Evolutionary conservation across 345 rosid species (phyloP), one percentile per base, ranked within the genome.

Genomic region (Bruguiera sexangula): DNA sequence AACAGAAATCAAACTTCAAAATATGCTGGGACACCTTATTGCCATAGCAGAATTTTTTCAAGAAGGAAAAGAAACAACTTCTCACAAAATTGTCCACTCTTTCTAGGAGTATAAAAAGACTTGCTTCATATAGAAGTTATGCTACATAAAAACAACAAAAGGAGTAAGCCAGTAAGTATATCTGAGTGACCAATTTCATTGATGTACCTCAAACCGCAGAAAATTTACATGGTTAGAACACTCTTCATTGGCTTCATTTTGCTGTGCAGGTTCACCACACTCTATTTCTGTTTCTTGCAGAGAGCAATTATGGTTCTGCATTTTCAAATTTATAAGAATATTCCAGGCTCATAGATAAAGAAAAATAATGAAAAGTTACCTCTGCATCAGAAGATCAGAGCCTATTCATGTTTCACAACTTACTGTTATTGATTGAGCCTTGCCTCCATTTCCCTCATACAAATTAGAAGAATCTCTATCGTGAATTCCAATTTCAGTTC

Each of bases 171-270:
- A 18, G 62, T 20, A 39, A 51, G 39, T 9, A 66, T 19, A 60
- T 31, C 32, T 36, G 24, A 30, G 6, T 39, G 57, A 26, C 19
- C 30, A 67, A 29, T 43, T 69, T 53, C 11, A 36, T 58, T 57
- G 24, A 53, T 65, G 69, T 88, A 93, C 98, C 96, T 93, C 96
- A 83, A 90, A 88, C 71, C 91, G 87, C 67, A 90, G 81, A 72
- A 78, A 84, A 78, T 81, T 69, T 20, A 78, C 71, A 36, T 78
- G 70, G 60, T 71, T 73, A 26, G 82, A 80, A 75, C 21, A 71
- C 69, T 71, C 61, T 62, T 63, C 74, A 60, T 65, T 74, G 69
- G 68, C 80, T 69, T 81, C 81, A 70, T 69, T 64, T 68, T 79
- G 80, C 78, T 70, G 69, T 77, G 63, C 58, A 62, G 63, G 56